phyloP scores from a whole-genome alignment of 2,329 filamentous ascomycete genomes.

The Ceratocystis diversiconidia region DNA sequence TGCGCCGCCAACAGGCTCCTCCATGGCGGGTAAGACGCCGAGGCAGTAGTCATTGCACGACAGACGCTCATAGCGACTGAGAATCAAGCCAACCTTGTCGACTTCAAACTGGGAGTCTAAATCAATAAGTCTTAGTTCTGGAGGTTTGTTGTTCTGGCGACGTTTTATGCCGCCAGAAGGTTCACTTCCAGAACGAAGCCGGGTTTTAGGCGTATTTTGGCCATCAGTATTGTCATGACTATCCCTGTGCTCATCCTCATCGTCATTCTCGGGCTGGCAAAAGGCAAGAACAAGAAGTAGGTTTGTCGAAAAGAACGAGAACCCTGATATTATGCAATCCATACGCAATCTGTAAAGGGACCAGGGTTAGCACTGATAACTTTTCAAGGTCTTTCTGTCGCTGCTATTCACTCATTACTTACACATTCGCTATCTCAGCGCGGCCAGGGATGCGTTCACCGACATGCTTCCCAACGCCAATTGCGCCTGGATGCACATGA shows the following conservation, averaged over 20 bases:
- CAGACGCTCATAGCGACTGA: constrained; percentile 76
- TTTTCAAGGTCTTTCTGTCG: neutral
- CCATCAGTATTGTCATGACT: neutral
- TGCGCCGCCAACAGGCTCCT: constrained; percentile 26
- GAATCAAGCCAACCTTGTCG: constrained; percentile 70
- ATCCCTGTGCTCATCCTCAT: constrained; percentile 30
- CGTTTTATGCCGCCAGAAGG: constrained; percentile 53
- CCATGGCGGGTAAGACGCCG: constrained; percentile 58
- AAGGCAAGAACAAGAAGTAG: constrained; percentile 86
- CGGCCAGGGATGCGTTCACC: constrained; percentile 61
- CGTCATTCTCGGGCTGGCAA: constrained; percentile 59
- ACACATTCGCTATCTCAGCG: constrained; percentile 88
- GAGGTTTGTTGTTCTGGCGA: constrained; percentile 65
- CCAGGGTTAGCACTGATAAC: constrained; percentile 20
- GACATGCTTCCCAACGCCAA: constrained; percentile 49
- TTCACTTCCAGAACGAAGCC: constrained; percentile 36
- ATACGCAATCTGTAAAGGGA: constrained; percentile 57
- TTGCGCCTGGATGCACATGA: constrained; percentile 67
- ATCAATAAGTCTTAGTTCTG: constrained; percentile 83
- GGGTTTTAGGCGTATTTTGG: constrained; percentile 20
- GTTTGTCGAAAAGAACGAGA: constrained; percentile 89
- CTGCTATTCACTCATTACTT: constrained; percentile 28
- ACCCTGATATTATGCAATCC: constrained; percentile 94
- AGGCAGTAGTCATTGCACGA: constrained; percentile 87
- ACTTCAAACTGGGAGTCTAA: constrained; percentile 73